Percentiles rank a stretch among this genome's conserved stretches.
Evolutionary conservation across 768 basidiomycete genomes (phyloP).

Genomic region (Naganishia onofrii): DNA sequence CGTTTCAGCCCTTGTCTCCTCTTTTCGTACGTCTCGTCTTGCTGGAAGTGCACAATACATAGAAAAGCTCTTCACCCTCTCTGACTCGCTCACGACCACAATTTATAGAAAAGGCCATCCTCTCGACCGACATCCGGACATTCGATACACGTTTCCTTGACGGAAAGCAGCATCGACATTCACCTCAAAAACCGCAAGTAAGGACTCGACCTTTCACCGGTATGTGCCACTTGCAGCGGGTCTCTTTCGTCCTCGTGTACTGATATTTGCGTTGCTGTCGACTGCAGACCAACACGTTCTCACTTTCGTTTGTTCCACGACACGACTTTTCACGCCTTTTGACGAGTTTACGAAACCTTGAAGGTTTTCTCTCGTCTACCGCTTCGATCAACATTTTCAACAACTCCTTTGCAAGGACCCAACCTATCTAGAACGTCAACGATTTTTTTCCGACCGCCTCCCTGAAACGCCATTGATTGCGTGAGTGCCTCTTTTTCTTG

Average conservation of each 20-base stretch:
- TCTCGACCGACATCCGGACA: not conserved
- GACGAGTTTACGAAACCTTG: constrained; percentile 8
- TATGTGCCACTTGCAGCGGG: not conserved
- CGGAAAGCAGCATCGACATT: constrained; percentile 13
- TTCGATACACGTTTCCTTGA: constrained; percentile 14
- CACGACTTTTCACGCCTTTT: not conserved
- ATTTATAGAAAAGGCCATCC: constrained; percentile 14
- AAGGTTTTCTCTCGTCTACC: not conserved
- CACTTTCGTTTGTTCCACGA: constrained; percentile 5
- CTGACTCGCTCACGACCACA: not conserved
- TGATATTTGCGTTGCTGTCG: not conserved
- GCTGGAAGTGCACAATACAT: constrained; percentile 7
- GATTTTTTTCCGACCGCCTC: not conserved
- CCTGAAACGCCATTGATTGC: constrained; percentile 4
- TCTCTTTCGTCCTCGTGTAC: not conserved
- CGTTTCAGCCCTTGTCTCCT: constrained; percentile 2
- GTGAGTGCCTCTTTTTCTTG: too few relatives aligned
- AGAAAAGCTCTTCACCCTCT: not conserved
- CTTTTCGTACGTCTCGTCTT: not conserved
- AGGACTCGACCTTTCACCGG: not conserved
- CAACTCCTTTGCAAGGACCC: constrained; percentile 20
- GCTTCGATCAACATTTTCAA: not conserved
- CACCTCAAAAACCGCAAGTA: not conserved
- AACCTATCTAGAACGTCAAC: not conserved
- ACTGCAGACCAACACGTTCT: not conserved